phyloP scores from a whole-genome alignment of 176 grass and related monocot genomes.

The Oryza punctata region DNA sequence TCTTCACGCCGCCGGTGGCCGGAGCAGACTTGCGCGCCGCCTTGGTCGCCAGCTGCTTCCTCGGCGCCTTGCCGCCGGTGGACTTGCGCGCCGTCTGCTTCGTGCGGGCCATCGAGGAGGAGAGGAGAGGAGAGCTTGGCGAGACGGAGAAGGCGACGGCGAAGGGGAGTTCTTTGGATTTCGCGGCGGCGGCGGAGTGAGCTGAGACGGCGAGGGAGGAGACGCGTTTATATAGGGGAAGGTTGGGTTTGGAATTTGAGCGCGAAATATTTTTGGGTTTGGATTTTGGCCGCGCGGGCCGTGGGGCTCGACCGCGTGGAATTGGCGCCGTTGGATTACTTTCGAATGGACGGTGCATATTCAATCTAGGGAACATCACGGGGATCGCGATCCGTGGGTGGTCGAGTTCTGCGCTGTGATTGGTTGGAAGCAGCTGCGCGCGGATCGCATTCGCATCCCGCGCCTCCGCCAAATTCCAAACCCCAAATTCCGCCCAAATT shows the following conservation, averaged over 20 bases:
- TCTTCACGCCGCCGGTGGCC: conserved; percentile 86
- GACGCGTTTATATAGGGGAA: not conserved
- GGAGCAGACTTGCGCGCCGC: conserved; percentile 74
- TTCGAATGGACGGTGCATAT: not conserved
- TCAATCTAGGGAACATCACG: not conserved
- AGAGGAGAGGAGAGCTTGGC: not conserved
- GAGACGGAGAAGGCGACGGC: not conserved
- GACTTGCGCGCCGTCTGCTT: conserved; percentile 93
- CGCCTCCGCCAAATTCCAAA: not conserved
- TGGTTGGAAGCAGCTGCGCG: not conserved
- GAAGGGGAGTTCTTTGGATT: not conserved
- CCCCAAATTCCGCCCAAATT: not conserved
- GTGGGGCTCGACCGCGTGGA: no score
- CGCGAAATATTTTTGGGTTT: not conserved
- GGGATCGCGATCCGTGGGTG: conserved; percentile 26
- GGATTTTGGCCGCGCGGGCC: not conserved
- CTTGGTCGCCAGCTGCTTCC: conserved; percentile 92
- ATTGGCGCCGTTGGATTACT: not conserved
- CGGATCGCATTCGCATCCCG: conserved; percentile 11
- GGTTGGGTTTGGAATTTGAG: not conserved
- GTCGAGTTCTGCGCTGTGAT: no score
- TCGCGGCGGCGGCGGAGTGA: not conserved
- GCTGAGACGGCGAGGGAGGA: not conserved
- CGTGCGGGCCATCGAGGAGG: conserved; percentile 59
- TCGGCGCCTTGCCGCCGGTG: conserved; percentile 70